Conservation (phyloP, 768 basidiomycete species). For the Chlorophyllum brunneum region DNA sequence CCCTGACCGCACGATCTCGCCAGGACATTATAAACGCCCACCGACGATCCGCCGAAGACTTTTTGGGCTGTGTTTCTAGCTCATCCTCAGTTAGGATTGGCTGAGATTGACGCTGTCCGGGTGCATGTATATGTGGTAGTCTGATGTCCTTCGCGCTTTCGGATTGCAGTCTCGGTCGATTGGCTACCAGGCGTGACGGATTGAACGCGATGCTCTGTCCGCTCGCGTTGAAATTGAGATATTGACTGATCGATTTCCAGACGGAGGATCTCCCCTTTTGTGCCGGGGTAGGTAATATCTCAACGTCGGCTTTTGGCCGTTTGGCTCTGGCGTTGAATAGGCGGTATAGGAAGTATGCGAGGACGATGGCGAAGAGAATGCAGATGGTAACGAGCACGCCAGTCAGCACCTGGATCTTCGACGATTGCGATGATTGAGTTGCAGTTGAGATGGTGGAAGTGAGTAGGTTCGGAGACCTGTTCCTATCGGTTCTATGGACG, state of each 20-base stretch:
- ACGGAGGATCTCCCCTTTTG: background rate
- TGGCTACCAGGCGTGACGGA: background rate
- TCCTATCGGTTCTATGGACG: background rate
- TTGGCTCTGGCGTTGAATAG: background rate
- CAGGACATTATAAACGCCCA: constrained; percentile 10
- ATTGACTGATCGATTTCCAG: background rate
- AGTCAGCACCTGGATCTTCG: background rate
- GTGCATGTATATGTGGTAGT: background rate
- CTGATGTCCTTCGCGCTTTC: background rate
- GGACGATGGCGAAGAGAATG: constrained; percentile 3
- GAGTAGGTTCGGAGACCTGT: background rate
- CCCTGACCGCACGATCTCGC: constrained; percentile 4
- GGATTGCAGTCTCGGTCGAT: background rate
- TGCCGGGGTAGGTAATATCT: background rate
- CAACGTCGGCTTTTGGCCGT: background rate
- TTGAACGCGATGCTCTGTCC: background rate
- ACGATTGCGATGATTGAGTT: background rate
- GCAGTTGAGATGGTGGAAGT: background rate
- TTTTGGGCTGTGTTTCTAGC: background rate
- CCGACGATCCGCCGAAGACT: background rate
- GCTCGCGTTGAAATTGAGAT: background rate
- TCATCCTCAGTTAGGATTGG: background rate
- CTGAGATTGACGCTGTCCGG: background rate
- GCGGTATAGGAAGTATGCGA: constrained; percentile 6
- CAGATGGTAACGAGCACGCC: constrained; percentile 7